Conservation (phyloP, 2,329 filamentous ascomycete genomes). For the Fusarium sp. region DNA sequence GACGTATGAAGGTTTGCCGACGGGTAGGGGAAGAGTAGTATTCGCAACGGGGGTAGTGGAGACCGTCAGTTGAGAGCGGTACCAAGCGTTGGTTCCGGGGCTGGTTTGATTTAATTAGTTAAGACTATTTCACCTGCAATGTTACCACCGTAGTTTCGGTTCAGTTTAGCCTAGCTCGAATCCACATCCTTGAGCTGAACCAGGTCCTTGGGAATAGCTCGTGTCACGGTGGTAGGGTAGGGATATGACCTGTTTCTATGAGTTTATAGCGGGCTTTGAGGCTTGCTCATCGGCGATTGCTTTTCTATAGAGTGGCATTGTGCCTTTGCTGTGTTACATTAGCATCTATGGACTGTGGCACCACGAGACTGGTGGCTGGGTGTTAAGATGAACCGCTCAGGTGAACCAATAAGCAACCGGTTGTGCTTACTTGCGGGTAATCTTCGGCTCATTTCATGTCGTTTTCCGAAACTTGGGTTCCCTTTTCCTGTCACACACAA, state of each 20-base stretch:
- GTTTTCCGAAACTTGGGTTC: too few species aligned
- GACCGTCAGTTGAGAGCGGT: conserved; percentile 1
- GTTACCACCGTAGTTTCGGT: not conserved
- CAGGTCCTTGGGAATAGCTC: conserved; percentile 4
- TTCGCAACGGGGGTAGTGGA: conserved; percentile 2
- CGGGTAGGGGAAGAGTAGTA: not conserved
- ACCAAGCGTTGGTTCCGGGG: conserved; percentile 1
- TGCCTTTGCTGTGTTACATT: too few species aligned
- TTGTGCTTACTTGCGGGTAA: too few species aligned
- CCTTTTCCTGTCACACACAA: too few species aligned
- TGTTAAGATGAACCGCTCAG: too few species aligned
- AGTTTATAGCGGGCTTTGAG: not conserved
- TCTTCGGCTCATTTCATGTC: too few species aligned
- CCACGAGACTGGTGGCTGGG: too few species aligned
- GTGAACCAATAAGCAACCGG: too few species aligned
- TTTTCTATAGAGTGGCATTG: not conserved
- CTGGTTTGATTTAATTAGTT: not conserved
- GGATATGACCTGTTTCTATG: not conserved
- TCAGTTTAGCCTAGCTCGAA: not conserved
- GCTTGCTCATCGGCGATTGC: not conserved
- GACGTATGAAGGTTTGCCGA: not conserved
- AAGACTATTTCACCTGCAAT: not conserved
- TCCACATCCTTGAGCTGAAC: not conserved
- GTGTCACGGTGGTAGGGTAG: not conserved
- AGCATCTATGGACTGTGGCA: too few species aligned